Evolutionary conservation across 2,329 filamentous ascomycete genomes (phyloP).

Genomic region (Aspergillus cejpii): DNA sequence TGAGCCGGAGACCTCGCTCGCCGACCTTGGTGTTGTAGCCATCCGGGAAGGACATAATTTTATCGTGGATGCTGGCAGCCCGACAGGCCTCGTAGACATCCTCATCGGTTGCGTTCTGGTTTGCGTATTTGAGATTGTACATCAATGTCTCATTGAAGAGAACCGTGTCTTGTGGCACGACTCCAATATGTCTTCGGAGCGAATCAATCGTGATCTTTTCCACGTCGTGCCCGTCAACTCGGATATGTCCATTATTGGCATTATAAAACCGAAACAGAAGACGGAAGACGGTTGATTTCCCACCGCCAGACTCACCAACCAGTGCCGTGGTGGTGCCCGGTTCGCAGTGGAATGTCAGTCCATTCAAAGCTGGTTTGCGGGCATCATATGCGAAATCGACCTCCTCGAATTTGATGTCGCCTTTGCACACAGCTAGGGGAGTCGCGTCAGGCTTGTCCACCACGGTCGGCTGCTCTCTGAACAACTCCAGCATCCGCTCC

Average conservation of each 20-base stretch:
- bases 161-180: conserved; percentile 93
- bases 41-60: conserved; percentile 82
- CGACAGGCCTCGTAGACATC: conserved; percentile 75
- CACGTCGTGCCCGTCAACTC: conserved; percentile 77
- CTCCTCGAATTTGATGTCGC: conserved; percentile 78
- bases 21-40: conserved; percentile 85
- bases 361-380: conserved; percentile 74
- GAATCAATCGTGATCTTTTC: conserved; percentile 87
- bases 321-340: conserved; percentile 93
- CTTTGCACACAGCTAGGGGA: conserved; percentile 61
- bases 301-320: conserved; percentile 92
- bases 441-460: conserved; percentile 64
- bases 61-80: conserved; percentile 86
- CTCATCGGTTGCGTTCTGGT: conserved; percentile 70
- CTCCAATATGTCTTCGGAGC: conserved; percentile 82
- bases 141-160: conserved; percentile 91
- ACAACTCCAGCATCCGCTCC: conserved; percentile 87
- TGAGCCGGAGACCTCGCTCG: conserved; percentile 77
- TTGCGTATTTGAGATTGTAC: conserved; percentile 91
- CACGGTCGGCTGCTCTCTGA: conserved; percentile 92
- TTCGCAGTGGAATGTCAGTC: conserved; percentile 74
- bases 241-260: conserved; percentile 67
- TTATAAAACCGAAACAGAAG: conserved; percentile 97
- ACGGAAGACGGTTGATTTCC: conserved; percentile 94
- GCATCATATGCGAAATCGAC: conserved; percentile 87